Conservation (phyloP, 768 basidiomycete species). For the Amanita thiersii region DNA sequence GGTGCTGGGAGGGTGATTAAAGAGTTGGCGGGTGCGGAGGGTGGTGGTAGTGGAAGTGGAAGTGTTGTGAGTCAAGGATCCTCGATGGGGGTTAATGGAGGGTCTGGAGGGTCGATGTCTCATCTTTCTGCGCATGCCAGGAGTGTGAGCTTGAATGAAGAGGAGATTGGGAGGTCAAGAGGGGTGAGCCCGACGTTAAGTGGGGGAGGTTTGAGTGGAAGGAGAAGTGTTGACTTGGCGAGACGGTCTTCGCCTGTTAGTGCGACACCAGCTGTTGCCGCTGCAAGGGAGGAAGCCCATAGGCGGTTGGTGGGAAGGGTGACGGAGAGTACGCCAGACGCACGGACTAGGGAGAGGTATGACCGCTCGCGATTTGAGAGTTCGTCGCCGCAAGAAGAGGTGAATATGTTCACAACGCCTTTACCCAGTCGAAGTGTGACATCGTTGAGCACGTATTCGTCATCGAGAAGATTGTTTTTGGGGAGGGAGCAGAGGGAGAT, state of each 20-base stretch:
- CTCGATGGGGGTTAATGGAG: constrained; percentile 14
- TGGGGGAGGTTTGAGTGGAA: constrained; percentile 9
- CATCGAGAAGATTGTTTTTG: constrained; percentile 49
- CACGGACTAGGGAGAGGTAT: constrained; percentile 17
- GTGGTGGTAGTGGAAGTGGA: constrained; percentile 13
- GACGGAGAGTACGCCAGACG: constrained; percentile 26
- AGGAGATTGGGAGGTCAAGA: constrained; percentile 21
- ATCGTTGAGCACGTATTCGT: constrained; percentile 16
- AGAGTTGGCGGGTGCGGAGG: constrained; percentile 33
- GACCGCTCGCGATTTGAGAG: constrained; percentile 17
- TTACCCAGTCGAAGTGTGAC: constrained; percentile 14
- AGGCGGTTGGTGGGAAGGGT: constrained; percentile 26
- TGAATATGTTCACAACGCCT: constrained; percentile 3
- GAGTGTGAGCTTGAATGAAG: constrained; percentile 50
- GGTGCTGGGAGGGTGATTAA: constrained; percentile 64
- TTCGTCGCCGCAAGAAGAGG: constrained; percentile 15
- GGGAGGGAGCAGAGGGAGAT: constrained; percentile 50
- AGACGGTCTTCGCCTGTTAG: constrained; percentile 14
- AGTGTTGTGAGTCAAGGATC: neutral
- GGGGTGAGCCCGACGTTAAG: constrained; percentile 22
- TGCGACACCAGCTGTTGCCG: constrained; percentile 11
- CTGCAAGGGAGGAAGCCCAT: constrained; percentile 32
- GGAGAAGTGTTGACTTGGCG: constrained; percentile 11
- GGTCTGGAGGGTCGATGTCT: constrained; percentile 20
- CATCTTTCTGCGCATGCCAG: constrained; percentile 40